A percentile compares a stretch with the other conserved stretches of the same genome.
Evolutionary conservation across 306 rosid genomes (phyloP).

Genomic region (Argentina anserina): DNA sequence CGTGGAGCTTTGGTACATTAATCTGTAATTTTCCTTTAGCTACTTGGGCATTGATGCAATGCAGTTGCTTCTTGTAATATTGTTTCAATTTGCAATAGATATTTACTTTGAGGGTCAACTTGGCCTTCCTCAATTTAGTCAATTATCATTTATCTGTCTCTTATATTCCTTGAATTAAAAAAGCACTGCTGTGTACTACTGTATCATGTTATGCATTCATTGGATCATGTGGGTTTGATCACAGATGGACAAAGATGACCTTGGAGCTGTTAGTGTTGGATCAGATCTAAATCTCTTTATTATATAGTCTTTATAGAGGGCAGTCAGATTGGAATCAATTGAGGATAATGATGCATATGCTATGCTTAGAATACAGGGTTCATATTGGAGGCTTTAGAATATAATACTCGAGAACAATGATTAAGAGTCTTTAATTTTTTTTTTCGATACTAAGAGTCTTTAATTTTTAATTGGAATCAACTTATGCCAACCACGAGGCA

Average conservation of each 20-base stretch:
- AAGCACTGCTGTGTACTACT: background rate
- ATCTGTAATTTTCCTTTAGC: constrained; percentile 5
- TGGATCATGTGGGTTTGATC: background rate
- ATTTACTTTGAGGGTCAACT: background rate
- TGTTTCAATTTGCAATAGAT: background rate
- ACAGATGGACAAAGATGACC: background rate
- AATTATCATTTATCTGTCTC: too few relatives aligned
- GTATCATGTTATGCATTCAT: background rate
- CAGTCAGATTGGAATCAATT: constrained; percentile 9
- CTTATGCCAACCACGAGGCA: background rate
- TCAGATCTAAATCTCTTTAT: background rate
- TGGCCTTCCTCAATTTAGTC: constrained; percentile 2
- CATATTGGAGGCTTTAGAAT: background rate
- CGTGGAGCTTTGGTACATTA: constrained; percentile 1
- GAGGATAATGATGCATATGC: constrained; percentile 5
- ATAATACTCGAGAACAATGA: background rate
- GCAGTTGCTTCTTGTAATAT: constrained; percentile 14
- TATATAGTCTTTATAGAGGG: background rate
- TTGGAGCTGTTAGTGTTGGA: background rate
- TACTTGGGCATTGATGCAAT: background rate
- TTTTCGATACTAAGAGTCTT: background rate
- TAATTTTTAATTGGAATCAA: background rate
- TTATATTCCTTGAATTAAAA: background rate
- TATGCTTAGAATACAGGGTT: background rate
- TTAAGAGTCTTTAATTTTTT: background rate